Conservation (phyloP, 2,329 filamentous ascomycete genomes). For the Teratosphaeria pseudoeucalypti region DNA sequence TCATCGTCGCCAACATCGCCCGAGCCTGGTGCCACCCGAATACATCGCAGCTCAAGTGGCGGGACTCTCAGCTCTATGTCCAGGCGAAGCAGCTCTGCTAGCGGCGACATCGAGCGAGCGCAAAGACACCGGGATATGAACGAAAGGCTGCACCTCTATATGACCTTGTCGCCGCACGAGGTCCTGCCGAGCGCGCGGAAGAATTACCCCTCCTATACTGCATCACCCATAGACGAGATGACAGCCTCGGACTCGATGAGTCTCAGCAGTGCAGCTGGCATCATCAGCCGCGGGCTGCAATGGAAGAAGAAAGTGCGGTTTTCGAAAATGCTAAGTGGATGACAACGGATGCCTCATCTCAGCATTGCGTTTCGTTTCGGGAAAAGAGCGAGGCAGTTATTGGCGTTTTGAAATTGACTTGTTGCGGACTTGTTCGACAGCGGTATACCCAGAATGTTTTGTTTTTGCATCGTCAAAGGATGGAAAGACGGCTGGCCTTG, state of each 20-base stretch:
- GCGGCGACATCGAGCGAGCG: slow-evolving; percentile 17
- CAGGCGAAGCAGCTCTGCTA: slow-evolving; percentile 18
- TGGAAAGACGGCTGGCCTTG: background rate
- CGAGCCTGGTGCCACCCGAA: slow-evolving; percentile 1
- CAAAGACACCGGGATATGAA: slow-evolving; percentile 25
- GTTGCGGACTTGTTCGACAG: background rate
- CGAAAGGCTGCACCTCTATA: slow-evolving; percentile 24
- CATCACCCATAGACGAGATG: background rate
- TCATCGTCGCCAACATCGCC: slow-evolving; percentile 14
- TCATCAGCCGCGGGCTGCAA: slow-evolving; percentile 5
- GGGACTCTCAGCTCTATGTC: slow-evolving; percentile 19
- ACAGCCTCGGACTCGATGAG: slow-evolving; percentile 2
- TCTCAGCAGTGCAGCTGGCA: slow-evolving; percentile 2
- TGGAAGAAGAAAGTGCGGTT: slow-evolving; percentile 17
- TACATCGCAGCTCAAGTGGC: slow-evolving; percentile 15
- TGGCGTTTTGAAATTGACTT: background rate
- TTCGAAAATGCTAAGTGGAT: slow-evolving; percentile 15
- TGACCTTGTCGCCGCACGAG: slow-evolving; percentile 22
- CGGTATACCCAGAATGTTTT: background rate
- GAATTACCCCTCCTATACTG: slow-evolving; percentile 21
- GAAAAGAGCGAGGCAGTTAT: background rate
- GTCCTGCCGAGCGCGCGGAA: slow-evolving; percentile 23
- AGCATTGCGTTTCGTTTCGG: background rate
- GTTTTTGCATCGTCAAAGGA: background rate
- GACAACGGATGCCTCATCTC: slow-evolving; percentile 4